Percentiles rank a stretch among this genome's conserved stretches.
phyloP scores from a whole-genome alignment of 176 grass and related monocot genomes.

The Aechmea fasciata region DNA sequence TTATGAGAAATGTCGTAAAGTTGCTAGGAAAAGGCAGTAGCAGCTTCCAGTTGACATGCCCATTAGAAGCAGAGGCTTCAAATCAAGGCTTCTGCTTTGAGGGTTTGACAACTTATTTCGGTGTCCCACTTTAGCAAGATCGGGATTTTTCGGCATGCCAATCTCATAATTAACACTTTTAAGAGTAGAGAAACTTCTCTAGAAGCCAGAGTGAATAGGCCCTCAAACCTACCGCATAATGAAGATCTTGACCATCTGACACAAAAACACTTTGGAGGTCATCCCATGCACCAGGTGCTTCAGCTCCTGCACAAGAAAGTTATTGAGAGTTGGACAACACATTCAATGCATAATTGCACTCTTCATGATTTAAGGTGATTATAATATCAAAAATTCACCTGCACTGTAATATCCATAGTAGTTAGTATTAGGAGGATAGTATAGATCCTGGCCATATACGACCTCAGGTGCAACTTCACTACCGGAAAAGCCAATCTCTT shows the following conservation, averaged over 20 bases:
- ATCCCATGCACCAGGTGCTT: conserved; percentile 56
- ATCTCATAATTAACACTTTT: too few relatives aligned
- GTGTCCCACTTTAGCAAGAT: too few relatives aligned
- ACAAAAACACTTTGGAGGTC: conserved; percentile 37
- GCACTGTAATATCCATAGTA: conserved; percentile 45
- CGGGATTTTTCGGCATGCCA: too few relatives aligned
- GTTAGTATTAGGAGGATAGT: conserved; percentile 32
- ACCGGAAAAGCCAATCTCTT: conserved; percentile 26
- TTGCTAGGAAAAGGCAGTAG: too few relatives aligned
- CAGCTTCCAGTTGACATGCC: too few relatives aligned
- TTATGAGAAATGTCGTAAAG: too few relatives aligned
- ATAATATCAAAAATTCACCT: conserved; percentile 25
- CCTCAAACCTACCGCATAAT: conserved; percentile 45
- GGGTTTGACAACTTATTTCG: too few relatives aligned
- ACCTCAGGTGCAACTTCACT: conserved; percentile 45
- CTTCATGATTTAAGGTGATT: background rate
- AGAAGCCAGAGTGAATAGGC: too few relatives aligned
- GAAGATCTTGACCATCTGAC: conserved; percentile 62
- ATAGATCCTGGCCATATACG: conserved; percentile 45
- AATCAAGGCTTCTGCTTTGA: too few relatives aligned
- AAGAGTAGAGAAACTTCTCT: too few relatives aligned
- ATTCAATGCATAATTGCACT: background rate
- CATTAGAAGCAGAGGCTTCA: too few relatives aligned
- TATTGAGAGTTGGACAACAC: conserved; percentile 2
- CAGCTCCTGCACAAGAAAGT: conserved; percentile 40